phyloP scores from a whole-genome alignment of 768 basidiomycete species.

The Termitomyces eurrhizus region DNA sequence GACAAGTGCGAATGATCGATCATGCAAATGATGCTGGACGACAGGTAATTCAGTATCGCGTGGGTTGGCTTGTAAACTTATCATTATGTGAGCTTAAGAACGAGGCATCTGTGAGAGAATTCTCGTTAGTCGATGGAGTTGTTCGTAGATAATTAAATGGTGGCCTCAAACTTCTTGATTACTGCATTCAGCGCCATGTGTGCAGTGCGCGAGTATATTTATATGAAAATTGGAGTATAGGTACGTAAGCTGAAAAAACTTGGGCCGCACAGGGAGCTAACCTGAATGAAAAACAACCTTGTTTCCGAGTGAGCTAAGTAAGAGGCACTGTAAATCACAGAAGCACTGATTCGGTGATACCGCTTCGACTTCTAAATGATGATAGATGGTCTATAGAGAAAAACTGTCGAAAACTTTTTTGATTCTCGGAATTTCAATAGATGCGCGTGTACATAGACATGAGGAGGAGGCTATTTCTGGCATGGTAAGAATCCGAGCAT shows the following conservation, averaged over 20 bases:
- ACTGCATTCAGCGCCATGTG: no score
- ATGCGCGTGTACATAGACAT: background rate
- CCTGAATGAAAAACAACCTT: no score
- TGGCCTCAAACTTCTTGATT: no score
- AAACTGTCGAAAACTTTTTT: no score
- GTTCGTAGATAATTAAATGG: no score
- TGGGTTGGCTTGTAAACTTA: background rate
- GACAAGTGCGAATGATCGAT: background rate
- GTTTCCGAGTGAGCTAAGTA: no score
- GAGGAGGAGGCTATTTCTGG: background rate
- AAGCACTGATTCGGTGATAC: background rate
- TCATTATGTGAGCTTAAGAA: no score
- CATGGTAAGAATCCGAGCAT: background rate
- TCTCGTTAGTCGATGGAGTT: background rate
- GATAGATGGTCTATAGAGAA: background rate
- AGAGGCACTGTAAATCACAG: background rate
- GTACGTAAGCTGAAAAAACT: no score
- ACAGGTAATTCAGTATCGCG: background rate
- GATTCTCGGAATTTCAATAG: background rate
- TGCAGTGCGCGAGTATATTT: no score
- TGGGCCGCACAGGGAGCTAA: no score
- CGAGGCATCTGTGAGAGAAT: background rate
- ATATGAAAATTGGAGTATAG: no score
- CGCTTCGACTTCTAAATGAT: background rate
- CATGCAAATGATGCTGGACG: background rate